Evolutionary conservation across 352 stramenopile genomes (phyloP), one percentile per base, ranked within the genome.

Genomic region (Phytophthora pluvialis): DNA sequence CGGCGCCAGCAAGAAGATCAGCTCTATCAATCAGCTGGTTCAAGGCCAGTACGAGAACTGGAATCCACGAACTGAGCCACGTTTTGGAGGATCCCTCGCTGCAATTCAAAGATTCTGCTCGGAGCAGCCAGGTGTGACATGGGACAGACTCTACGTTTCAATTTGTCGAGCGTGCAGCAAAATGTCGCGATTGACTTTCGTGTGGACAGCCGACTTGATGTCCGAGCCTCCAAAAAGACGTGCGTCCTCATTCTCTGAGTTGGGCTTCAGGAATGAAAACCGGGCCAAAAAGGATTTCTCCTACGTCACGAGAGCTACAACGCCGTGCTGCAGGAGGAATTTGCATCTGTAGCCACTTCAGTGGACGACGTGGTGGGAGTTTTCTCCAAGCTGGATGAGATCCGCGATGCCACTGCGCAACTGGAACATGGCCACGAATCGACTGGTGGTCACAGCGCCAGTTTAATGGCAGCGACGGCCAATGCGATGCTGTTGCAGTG

Each of bases 141-240:
- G 43, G 54, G 36, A 62, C 26, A 15, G 51, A 8, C 53, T 42
- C 9, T 62, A 62, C n/a, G 15, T 31, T 4, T 36, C 43, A 1
- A 54, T 61, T 32, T 62, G 54, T 29, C 43, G 4, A 33, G 43
- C 42, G 9, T 62, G 54, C 18, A 62, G 54, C n/a, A 28, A 46
- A 25, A 62, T 53, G 53, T 61, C 53, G 10, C 42, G 42, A 12
- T 47, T 31, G 5, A 62, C 31, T 16, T 61, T 61, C 13, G 12
- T 52, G 40, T 61, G 40, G 53, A 45, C 53, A 4, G 11, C 31
- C 31, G 31, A 35, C 31, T 35, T 35, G 31, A 2, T 7, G 31
- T 35, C 31, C 7, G 31, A 35, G 31, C 31, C 31, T 12, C 31
- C 31, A 35, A 35, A 7, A 35, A 7, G 21, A 21, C 31, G 31